These are phyloP conservation scores for Aureobasidium sp. DNA, from an alignment of 2,329 filamentous ascomycete genomes.

Conservation along the genomic window DNA sequence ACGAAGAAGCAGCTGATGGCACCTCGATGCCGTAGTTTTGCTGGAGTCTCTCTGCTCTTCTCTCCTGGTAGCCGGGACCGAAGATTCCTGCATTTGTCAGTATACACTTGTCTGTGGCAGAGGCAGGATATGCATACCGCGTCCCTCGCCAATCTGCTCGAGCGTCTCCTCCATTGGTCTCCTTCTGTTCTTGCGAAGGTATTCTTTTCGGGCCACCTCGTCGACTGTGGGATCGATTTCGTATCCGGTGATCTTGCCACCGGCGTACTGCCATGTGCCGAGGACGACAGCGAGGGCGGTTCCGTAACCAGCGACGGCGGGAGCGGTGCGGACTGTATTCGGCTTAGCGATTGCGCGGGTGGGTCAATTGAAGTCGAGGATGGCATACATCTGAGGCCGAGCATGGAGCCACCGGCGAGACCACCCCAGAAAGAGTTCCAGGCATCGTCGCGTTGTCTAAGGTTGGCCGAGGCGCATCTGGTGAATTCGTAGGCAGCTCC, in stretches of 20 bases:
- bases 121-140: slow-evolving; percentile 51
- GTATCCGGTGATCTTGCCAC: slow-evolving; percentile 53
- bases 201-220: slow-evolving; percentile 71
- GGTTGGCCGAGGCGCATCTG: slow-evolving; percentile 69
- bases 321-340: slow-evolving; percentile 50
- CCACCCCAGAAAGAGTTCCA: slow-evolving; percentile 70
- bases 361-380: not conserved
- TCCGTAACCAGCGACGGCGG: slow-evolving; percentile 64
- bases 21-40: slow-evolving; percentile 85
- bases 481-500: slow-evolving; percentile 74
- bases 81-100: slow-evolving; percentile 57
- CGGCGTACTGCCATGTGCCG: slow-evolving; percentile 61
- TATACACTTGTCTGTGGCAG: slow-evolving; percentile 5
- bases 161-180: slow-evolving; percentile 73
- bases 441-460: slow-evolving; percentile 75
- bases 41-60: slow-evolving; percentile 72
- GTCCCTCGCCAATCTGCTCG: slow-evolving; percentile 74
- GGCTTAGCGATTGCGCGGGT: slow-evolving; percentile 17
- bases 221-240: slow-evolving; percentile 53
- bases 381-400: slow-evolving; percentile 64
- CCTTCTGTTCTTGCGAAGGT: slow-evolving; percentile 64
- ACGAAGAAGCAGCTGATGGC: slow-evolving; percentile 18
- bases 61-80: slow-evolving; percentile 75
- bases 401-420: slow-evolving; percentile 64
- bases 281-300: slow-evolving; percentile 51